Base-by-base conservation (phyloP, 768 basidiomycete species). In the Xerocomellus intermedius region DNA sequence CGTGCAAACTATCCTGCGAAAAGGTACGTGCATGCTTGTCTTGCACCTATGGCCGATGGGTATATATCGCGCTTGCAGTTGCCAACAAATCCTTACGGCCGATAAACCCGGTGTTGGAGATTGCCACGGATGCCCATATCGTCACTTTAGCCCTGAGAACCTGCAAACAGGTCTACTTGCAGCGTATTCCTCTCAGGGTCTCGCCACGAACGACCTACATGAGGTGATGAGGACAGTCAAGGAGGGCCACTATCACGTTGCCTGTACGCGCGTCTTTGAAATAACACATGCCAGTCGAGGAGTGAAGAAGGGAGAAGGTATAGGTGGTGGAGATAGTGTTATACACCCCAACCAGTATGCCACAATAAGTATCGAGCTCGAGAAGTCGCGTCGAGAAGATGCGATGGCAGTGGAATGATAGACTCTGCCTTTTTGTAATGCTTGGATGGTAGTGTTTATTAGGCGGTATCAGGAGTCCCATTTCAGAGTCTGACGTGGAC, bases 251-350 rank as follows among this genome's bases (percentile, higher is more conserved):
- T 96, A 86, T 69, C 96, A 99, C 69, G 89, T 98, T 42, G 96
- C 95, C 8, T 99, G 97, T 74, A 98, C 97, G 9, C 82, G 95
- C 22, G 93, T 98, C 21, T 99, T 94, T 71, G 97, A 99, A 75
- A 79, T 97, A 28, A 97, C 94, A 24, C 96, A 98, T 69, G 74
- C 78, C 22, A 69, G 70, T 19, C 75, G 70, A 56, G 85, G 88
- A 9, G 84, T 96, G 47, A 86, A 82, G 74, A 95, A 91, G 69
- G 94, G 94, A 2, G 92, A 97, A 14, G 97, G 96, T 0, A 63
- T 95, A 42, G 91, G 92, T 8, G 81, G 73, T 5, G 89, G 91
- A 1, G 95, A 97, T 65, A 89, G 83, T 56, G 89, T 98, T 22
- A 89, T 86, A 10, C 97, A 99, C 74, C 97, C 97, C 10, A 99